Percentiles rank a stretch among this genome's conserved stretches.
phyloP scores from a whole-genome alignment of 2,329 filamentous ascomycete genomes.

The Ophiostoma himal-ulmi region DNA sequence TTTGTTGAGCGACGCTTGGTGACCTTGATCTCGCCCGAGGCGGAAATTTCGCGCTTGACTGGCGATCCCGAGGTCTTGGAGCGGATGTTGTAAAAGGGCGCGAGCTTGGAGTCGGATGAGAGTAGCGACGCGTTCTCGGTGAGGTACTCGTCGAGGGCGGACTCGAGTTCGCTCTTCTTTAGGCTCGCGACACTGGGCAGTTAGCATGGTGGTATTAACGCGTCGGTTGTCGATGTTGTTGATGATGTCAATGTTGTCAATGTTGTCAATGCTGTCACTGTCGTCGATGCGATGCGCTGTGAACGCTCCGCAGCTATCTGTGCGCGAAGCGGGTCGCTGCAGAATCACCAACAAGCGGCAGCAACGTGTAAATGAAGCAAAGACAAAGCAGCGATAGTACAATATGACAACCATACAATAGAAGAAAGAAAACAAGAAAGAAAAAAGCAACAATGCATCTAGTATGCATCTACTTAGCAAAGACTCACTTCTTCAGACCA shows the following conservation, averaged over 20 bases:
- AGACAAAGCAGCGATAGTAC: too few relatives aligned
- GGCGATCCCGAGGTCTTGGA: constrained; percentile 54
- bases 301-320: not conserved
- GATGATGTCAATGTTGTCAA: too few relatives aligned
- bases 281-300: not conserved
- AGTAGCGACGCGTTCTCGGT: constrained; percentile 62
- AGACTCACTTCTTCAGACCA: constrained; percentile 62
- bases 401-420: not conserved
- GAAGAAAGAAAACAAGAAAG: not conserved
- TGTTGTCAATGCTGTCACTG: not conserved
- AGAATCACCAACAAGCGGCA: not conserved
- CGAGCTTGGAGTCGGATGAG: constrained; percentile 57
- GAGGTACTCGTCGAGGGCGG: constrained; percentile 66
- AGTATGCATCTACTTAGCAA: not conserved
- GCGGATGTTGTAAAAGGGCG: constrained; percentile 70
- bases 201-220: not conserved
- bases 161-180: constrained; percentile 75
- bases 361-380: not conserved
- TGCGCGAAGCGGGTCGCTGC: not conserved
- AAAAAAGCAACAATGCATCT: not conserved
- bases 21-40: constrained; percentile 38
- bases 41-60: constrained; percentile 49
- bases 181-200: constrained; percentile 57
- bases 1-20: constrained; percentile 43
- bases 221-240: not conserved